These are phyloP conservation scores for Suillus brevipes DNA, from an alignment of 768 basidiomycete species.

Conservation along the genomic window DNA sequence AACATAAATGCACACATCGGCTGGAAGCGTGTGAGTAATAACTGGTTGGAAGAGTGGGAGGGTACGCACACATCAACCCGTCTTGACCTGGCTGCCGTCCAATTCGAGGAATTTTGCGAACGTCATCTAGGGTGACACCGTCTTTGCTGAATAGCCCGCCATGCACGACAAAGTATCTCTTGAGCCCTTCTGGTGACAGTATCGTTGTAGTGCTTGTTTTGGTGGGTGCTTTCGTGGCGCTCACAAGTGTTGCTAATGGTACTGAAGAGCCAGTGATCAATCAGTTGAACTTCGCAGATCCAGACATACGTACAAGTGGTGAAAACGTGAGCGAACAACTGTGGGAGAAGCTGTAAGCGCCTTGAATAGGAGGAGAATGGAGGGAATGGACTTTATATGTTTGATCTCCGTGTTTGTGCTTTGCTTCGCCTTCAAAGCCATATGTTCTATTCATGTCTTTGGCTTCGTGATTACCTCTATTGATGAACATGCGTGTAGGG, in stretches of 20 bases:
- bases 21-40: conserved; percentile 34
- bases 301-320: conserved; percentile 64
- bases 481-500: conserved; percentile 87
- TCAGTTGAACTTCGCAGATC: background rate
- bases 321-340: conserved; percentile 95
- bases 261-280: conserved; percentile 47
- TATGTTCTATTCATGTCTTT: conserved; percentile 96
- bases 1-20: conserved; percentile 51
- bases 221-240: conserved; percentile 61
- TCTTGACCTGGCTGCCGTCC: conserved; percentile 92
- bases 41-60: conserved; percentile 2
- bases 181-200: conserved; percentile 76
- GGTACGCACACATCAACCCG: conserved; percentile 84
- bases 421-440: conserved; percentile 94
- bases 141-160: conserved; percentile 97
- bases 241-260: conserved; percentile 85
- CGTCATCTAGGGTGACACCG: conserved; percentile 90
- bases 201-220: conserved; percentile 51
- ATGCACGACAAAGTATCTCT: conserved; percentile 93
- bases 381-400: conserved; percentile 72
- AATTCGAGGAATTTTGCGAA: conserved; percentile 83
- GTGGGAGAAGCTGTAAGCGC: conserved; percentile 11
- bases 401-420: conserved; percentile 95
- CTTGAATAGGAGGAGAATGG: background rate
- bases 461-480: conserved; percentile 95